Evolutionary conservation across 129 eudicot genomes (phyloP).

Genomic region (Tanacetum coccineum): DNA sequence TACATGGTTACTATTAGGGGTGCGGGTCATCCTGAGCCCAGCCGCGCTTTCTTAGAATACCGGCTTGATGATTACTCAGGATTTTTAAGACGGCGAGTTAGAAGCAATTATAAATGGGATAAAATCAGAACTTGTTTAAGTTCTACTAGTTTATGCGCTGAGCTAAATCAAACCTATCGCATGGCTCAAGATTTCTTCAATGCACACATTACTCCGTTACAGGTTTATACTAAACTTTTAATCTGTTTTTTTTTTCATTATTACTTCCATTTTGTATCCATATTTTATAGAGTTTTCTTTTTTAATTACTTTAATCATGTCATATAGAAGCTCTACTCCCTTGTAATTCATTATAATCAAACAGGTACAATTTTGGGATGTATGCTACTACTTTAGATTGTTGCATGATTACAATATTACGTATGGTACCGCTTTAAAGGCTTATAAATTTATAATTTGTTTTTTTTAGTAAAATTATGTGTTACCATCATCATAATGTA

Average conservation of each 20-base stretch:
- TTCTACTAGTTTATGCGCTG: conserved; percentile 68
- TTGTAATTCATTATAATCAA: no score
- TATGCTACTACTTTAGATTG: no score
- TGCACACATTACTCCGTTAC: conserved; percentile 78
- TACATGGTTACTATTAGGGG: conserved; percentile 74
- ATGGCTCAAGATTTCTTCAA: conserved; percentile 91
- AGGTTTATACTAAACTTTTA: conserved; percentile 42
- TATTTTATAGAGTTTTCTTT: background rate
- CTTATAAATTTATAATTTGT: background rate
- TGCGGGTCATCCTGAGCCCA: conserved; percentile 72
- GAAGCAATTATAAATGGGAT: conserved; percentile 85
- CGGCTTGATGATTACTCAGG: conserved; percentile 68
- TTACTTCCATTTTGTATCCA: background rate
- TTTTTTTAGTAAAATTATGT: background rate
- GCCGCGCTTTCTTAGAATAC: conserved; percentile 72
- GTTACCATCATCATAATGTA: background rate
- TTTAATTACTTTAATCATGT: no score
- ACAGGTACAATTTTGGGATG: no score
- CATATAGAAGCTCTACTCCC: no score
- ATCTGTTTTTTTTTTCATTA: background rate
- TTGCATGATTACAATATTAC: no score
- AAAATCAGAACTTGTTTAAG: conserved; percentile 60
- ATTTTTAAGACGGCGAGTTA: conserved; percentile 56
- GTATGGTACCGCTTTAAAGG: background rate
- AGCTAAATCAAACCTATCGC: conserved; percentile 71